Evolutionary conservation across 148 eudicot species (phyloP), one percentile per base, ranked within the genome.

Genomic region (Rhododendron simsii): DNA sequence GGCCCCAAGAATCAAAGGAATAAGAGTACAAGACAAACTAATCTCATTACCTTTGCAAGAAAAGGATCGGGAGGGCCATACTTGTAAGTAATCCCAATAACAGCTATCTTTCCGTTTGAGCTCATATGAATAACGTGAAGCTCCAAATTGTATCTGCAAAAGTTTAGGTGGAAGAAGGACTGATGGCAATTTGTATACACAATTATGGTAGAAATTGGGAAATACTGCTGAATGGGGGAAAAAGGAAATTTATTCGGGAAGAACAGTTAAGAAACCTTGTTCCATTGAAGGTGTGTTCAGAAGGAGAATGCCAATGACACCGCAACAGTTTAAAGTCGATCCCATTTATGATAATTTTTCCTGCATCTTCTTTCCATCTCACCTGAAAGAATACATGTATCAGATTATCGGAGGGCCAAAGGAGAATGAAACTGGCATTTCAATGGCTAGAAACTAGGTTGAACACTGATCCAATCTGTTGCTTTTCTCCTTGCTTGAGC

Each of bases 221-320:
- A 77, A 44, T 41, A 7, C 12, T 0, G 20, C 20, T 78, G 28
- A 33, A n/a, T 47, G 26, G 7, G 21, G 8, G 30, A 55, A 78
- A 71, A 16, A 48, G 20, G 63, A 88, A 45, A 9, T 26, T 65
- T 12, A 26, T 67, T 26, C 5, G 6, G 6, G 12, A 47, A 67
- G 44, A 30, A 74, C 18, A 13, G 18, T 12, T 51, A 21, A 35
- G 53, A 83, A 61, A 86, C 92, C 87, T 86, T 85, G 57, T 87
- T 37, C 91, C 92, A 39, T 87, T 87, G n/a, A 91, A 30, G 45
- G 88, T 86, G 81, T 91, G 92, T 69, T 91, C 92, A 2, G 92
- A 84, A 57, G 92, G 92, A 14, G 89, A 85, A 74, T 91, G 92
- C 92, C 91, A 91, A 74, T 91, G 90, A 50, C 89, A 87, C 61